A percentile compares a stretch with the other conserved stretches of the same genome.
Conservation (phyloP, 179 eudicot species). For the Heliamphora pulchella region DNA sequence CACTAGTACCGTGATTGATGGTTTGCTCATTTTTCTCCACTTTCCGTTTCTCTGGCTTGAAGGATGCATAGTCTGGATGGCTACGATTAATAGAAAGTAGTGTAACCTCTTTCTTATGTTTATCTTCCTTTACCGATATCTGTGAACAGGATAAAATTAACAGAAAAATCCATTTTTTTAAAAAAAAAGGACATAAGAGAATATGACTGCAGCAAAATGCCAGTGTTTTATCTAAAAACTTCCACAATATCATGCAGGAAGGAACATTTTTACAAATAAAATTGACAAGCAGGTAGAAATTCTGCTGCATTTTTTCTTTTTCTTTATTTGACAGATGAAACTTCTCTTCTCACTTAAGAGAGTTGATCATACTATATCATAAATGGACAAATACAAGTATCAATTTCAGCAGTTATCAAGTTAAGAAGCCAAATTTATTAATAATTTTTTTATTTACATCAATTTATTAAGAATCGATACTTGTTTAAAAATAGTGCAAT, state of each 20-base stretch:
- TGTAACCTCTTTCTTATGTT: constrained; percentile 77
- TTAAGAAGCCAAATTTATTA: no score
- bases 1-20: constrained; percentile 31
- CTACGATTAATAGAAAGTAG: constrained; percentile 61
- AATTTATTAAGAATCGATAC: no score
- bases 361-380: no score
- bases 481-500: no score
- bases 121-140: constrained; percentile 90
- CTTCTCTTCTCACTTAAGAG: neutral
- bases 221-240: neutral
- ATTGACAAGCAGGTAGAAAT: neutral
- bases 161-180: neutral
- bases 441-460: no score
- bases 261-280: neutral
- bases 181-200: neutral
- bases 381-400: no score
- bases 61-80: constrained; percentile 67
- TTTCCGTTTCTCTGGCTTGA: constrained; percentile 70
- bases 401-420: no score
- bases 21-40: constrained; percentile 52
- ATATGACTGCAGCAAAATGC: neutral
- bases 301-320: neutral
- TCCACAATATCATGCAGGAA: neutral
- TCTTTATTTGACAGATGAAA: neutral
- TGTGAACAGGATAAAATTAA: constrained; percentile 26